These are phyloP conservation scores for Pulveroboletus ravenelii DNA, from an alignment of 768 basidiomycete species.

Conservation along the genomic window DNA sequence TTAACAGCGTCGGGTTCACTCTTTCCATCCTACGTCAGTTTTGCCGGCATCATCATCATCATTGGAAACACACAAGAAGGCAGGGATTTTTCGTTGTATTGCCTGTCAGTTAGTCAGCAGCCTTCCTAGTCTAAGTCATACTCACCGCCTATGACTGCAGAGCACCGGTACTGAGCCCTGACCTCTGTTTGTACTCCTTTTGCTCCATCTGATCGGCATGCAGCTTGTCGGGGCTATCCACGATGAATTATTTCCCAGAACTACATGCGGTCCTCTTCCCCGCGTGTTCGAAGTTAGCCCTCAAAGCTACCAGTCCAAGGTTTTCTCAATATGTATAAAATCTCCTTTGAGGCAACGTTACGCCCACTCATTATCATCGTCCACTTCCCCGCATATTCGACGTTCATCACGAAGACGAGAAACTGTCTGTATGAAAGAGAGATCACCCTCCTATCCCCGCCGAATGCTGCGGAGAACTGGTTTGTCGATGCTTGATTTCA, in stretches of 20 bases:
- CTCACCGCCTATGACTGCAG: neutral
- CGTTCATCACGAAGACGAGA: constrained; percentile 17
- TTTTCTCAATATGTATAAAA: neutral
- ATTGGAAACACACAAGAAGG: neutral
- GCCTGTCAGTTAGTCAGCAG: neutral
- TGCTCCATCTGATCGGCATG: constrained; percentile 18
- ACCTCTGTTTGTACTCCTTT: constrained; percentile 10
- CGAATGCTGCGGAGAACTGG: constrained; percentile 6
- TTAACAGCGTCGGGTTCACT: neutral
- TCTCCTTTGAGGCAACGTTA: neutral
- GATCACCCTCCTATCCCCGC: constrained; percentile 21
- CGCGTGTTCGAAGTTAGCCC: neutral
- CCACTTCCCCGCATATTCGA: constrained; percentile 11
- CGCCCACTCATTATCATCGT: neutral
- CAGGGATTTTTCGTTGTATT: neutral
- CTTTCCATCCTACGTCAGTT: neutral
- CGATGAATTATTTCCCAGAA: constrained; percentile 2
- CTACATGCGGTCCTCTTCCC: neutral
- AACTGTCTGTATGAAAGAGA: constrained; percentile 10
- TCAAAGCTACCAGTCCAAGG: neutral
- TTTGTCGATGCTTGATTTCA: neutral
- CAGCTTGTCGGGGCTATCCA: constrained; percentile 2
- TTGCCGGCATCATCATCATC: no score
- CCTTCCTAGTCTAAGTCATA: neutral
- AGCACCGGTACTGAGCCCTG: constrained; percentile 2